phyloP scores from a whole-genome alignment of 257 asterid species.

The Nyctanthes arbortristis region DNA sequence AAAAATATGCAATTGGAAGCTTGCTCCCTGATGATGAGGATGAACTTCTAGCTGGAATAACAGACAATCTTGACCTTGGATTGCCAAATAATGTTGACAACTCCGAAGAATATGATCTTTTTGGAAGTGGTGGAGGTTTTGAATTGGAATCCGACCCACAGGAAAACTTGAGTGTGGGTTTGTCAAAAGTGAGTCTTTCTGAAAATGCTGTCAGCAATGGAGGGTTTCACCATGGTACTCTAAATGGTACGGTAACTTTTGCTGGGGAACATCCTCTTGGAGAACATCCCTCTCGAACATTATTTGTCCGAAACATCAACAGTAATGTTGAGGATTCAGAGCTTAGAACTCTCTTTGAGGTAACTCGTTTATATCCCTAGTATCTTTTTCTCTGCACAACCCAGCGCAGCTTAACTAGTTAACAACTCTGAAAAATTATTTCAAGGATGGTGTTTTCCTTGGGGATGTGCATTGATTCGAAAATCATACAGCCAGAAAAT shows the following conservation, averaged over 20 bases:
- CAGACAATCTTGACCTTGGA: constrained; percentile 46
- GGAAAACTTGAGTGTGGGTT: constrained; percentile 35
- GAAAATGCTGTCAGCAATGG: constrained; percentile 39
- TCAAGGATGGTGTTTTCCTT: not conserved
- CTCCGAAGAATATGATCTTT: constrained; percentile 56
- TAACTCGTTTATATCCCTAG: constrained; percentile 26
- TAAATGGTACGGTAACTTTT: constrained; percentile 41
- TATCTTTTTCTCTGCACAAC: not conserved
- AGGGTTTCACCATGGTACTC: constrained; percentile 34
- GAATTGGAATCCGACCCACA: constrained; percentile 61
- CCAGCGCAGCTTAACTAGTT: not conserved
- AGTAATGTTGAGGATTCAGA: constrained; percentile 75
- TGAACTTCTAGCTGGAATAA: constrained; percentile 43
- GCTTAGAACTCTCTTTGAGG: constrained; percentile 67
- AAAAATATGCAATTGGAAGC: constrained; percentile 41
- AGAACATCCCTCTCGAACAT: constrained; percentile 85
- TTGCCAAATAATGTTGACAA: constrained; percentile 46
- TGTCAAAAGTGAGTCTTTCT: constrained; percentile 40
- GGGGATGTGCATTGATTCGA: not conserved
- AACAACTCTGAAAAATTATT: not conserved
- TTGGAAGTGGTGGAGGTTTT: constrained; percentile 74
- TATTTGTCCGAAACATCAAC: constrained; percentile 75
- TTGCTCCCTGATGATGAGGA: constrained; percentile 72
- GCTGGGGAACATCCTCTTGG: constrained; percentile 78
- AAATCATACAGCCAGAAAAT: not conserved